Percentiles rank a stretch among this genome's conserved stretches.
Conservation (phyloP, 148 eudicot species). For the Silene conica region DNA sequence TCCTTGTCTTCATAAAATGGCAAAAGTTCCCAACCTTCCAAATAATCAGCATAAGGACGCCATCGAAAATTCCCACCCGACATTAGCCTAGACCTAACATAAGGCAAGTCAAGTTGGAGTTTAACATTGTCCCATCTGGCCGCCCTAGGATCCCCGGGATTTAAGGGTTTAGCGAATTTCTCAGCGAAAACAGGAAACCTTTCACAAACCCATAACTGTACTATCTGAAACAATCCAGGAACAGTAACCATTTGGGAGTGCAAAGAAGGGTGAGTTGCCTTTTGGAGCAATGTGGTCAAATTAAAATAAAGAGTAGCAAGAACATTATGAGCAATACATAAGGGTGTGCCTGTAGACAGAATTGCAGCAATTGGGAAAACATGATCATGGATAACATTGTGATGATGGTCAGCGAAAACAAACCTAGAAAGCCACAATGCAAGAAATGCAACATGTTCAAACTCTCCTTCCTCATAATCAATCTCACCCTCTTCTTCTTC, state of each 20-base stretch:
- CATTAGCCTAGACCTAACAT: constrained; percentile 23
- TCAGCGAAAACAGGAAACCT: constrained; percentile 33
- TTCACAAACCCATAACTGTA: constrained; percentile 44
- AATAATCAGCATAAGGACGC: constrained; percentile 37
- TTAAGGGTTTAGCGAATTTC: constrained; percentile 25
- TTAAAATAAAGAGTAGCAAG: constrained; percentile 31
- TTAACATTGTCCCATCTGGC: constrained; percentile 36
- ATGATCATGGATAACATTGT: constrained; percentile 9
- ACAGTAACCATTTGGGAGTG: constrained; percentile 16
- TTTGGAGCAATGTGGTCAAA: constrained; percentile 24
- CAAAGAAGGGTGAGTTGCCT: neutral
- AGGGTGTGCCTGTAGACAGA: constrained; percentile 25
- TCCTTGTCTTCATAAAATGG: constrained; percentile 27
- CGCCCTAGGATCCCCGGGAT: constrained; percentile 33
- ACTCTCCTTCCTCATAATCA: constrained; percentile 13
- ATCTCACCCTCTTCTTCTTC: constrained; percentile 8
- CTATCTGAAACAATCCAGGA: constrained; percentile 31
- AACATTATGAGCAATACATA: constrained; percentile 35
- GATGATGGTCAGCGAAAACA: constrained; percentile 25
- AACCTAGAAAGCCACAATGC: constrained; percentile 39
- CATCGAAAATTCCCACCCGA: constrained; percentile 24
- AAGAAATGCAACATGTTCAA: constrained; percentile 43
- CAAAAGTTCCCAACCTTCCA: constrained; percentile 29
- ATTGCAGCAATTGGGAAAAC: constrained; percentile 34
- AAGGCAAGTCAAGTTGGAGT: constrained; percentile 6